Base-by-base conservation (phyloP, 1,139 yeast species). In the Hemisphaericaspora xylofermentans region DNA sequence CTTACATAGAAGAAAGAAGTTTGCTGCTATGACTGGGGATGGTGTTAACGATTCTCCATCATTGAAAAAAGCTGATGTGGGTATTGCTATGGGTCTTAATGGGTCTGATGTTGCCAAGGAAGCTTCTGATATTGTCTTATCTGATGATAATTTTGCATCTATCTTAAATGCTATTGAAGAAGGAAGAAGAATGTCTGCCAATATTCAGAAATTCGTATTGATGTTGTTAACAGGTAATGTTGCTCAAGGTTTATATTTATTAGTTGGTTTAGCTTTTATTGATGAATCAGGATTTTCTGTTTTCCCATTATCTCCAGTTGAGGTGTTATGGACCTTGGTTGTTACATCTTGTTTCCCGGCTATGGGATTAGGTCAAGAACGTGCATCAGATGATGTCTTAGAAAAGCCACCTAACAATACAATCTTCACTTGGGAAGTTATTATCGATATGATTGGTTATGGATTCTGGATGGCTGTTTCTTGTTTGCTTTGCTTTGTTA, bases 11-110 rank as follows among this genome's bases (percentile, higher is more conserved):
- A 75, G 91, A 46, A 61, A 71, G 16, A 80, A 79, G 49, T 83
- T 80, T 56, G 80, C 83, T 49, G 94, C 93, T 24, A 86, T 85
- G 94, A 85, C 95, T 32, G 95, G 94, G 51, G 94, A 85, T 61
- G 94, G 94, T 52, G 91, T 85, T 40, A 86, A 86, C 58, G 94
- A 86, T 59, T 84, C 93, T 3, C 95, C 94, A 13, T 80, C 88
- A 3, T 71, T 86, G 61, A 84, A 84, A 58, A 81, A 78, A 49
- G 87, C 94, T 1, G 93, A 86, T 61, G 88, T 86, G 42, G 94
- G 95, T 52, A 84, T 68, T 51, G 72, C 72, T 17, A 68, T 68
- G 74, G 74, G 74, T 22, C 57, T 68, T 44, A 66, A 66, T 44
- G 74, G 74, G 5, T 76, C 82, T 1, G 83, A 78, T 55, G 83